A percentile compares a stretch with the other conserved stretches of the same genome.
phyloP scores from a whole-genome alignment of 2,329 filamentous ascomycete genomes.

The Aspergillus nomiae region DNA sequence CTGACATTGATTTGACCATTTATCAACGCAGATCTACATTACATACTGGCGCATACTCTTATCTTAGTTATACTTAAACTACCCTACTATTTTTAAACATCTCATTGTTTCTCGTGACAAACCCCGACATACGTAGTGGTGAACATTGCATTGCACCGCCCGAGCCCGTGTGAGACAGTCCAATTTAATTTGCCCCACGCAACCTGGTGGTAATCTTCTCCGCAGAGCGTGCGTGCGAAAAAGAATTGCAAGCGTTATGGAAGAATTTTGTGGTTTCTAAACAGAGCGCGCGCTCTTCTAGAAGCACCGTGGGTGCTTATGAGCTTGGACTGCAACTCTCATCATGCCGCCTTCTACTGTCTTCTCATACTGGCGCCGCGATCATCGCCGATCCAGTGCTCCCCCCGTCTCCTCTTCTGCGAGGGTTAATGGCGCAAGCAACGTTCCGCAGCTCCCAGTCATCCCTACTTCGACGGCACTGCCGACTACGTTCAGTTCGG shows the following conservation, averaged over 20 bases:
- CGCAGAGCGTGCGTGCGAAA: background rate
- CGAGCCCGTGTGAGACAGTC: constrained; percentile 9
- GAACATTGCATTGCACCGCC: background rate
- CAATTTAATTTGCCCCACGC: constrained; percentile 12
- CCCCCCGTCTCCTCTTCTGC: constrained; percentile 29
- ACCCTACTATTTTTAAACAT: background rate
- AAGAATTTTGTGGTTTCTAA: constrained; percentile 16
- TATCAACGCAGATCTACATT: background rate
- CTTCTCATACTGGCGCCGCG: constrained; percentile 44
- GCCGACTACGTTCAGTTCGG: constrained; percentile 26
- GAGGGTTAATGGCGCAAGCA: constrained; percentile 25
- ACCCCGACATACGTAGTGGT: background rate
- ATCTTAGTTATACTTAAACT: background rate
- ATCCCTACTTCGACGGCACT: constrained; percentile 33
- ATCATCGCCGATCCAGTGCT: constrained; percentile 39
- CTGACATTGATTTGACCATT: background rate
- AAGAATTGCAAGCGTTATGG: constrained; percentile 16
- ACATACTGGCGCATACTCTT: background rate
- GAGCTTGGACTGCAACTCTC: constrained; percentile 4
- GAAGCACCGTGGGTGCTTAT: constrained; percentile 20
- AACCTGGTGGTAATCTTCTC: constrained; percentile 7
- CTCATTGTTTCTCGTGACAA: background rate
- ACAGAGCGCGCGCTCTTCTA: constrained; percentile 14
- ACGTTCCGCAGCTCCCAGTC: constrained; percentile 35
- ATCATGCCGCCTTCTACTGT: constrained; percentile 41